phyloP scores from a whole-genome alignment of 164 flowering plant genomes.

The Sextonia rubra region DNA sequence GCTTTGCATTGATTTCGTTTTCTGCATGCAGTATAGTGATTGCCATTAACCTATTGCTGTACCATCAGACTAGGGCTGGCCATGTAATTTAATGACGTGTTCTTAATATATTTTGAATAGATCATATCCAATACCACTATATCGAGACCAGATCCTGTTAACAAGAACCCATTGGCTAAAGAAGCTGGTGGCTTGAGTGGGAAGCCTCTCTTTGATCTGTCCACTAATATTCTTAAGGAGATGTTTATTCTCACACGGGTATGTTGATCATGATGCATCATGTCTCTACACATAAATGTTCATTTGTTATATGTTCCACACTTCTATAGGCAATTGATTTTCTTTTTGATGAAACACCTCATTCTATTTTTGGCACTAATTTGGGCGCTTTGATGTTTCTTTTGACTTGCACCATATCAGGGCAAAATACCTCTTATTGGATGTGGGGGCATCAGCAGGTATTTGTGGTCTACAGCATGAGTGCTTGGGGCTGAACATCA shows the following conservation, averaged over 20 bases:
- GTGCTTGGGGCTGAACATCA: neutral
- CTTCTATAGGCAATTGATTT: neutral
- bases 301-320: neutral
- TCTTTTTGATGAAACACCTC: neutral
- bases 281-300: neutral
- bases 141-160: slow-evolving; percentile 79
- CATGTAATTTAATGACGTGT: neutral
- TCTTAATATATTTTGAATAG: slow-evolving; percentile 25
- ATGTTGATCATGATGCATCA: slow-evolving; percentile 18
- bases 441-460: slow-evolving; percentile 96
- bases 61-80: no score
- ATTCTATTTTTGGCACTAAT: neutral
- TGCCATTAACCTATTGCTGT: no score
- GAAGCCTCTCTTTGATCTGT: slow-evolving; percentile 75
- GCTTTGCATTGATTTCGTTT: no score
- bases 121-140: slow-evolving; percentile 94
- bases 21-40: no score
- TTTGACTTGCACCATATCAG: slow-evolving; percentile 31
- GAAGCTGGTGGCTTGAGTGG: slow-evolving; percentile 98
- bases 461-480: slow-evolving; percentile 7
- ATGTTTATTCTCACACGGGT: slow-evolving; percentile 91
- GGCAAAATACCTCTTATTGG: slow-evolving; percentile 91
- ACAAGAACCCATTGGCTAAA: slow-evolving; percentile 46
- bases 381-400: slow-evolving; percentile 2
- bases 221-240: slow-evolving; percentile 77